These are phyloP conservation scores for Phytophthora idaei DNA, from an alignment of 352 stramenopile species.

Conservation along the genomic window DNA sequence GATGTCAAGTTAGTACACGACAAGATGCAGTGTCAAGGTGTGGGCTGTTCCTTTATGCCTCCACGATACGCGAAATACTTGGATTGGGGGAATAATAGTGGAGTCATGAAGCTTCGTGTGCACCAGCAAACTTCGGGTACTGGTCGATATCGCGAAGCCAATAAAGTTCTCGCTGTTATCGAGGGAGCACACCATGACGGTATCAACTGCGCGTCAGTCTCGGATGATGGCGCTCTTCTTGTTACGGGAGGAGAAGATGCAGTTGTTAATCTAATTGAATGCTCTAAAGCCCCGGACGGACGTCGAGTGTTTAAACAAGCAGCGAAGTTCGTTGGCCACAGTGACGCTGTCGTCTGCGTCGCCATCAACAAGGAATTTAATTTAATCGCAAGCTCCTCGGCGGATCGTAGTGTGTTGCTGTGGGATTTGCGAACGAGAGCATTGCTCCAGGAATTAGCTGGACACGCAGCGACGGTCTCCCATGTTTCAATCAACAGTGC, in stretches of 20 bases:
- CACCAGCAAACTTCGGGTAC: constrained; percentile 39
- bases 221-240: constrained; percentile 60
- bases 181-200: constrained; percentile 63
- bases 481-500: constrained; percentile 74
- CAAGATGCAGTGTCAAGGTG: constrained; percentile 60
- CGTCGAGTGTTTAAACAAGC: constrained; percentile 73
- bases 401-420: constrained; percentile 60
- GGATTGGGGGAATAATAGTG: constrained; percentile 59
- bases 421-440: constrained; percentile 71
- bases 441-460: constrained; percentile 66
- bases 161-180: constrained; percentile 70
- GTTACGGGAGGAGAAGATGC: constrained; percentile 73
- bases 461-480: constrained; percentile 50
- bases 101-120: constrained; percentile 68
- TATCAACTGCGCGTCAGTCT: constrained; percentile 65
- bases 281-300: constrained; percentile 51
- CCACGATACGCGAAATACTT: constrained; percentile 79
- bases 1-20: constrained; percentile 66
- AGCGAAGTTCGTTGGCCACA: constrained; percentile 72
- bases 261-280: constrained; percentile 78
- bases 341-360: constrained; percentile 60
- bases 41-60: constrained; percentile 61
- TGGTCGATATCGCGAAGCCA: constrained; percentile 60
- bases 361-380: constrained; percentile 82
- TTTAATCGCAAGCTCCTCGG: constrained; percentile 64